Conservation (phyloP, 2,329 filamentous ascomycete species). For the Anthostomella pinea region DNA sequence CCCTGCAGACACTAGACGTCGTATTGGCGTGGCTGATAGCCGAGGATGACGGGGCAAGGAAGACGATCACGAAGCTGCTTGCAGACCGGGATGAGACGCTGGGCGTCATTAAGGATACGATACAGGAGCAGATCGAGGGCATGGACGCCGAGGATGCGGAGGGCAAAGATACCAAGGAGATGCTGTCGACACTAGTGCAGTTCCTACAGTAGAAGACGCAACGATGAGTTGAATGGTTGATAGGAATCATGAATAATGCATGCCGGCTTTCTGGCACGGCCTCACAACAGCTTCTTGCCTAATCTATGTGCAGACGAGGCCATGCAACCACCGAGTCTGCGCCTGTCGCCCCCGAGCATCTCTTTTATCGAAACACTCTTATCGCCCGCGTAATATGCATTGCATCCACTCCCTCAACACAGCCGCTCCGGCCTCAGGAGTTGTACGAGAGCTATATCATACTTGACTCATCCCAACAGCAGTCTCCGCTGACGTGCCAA, state of each 20-base stretch:
- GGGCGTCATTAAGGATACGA: conserved; percentile 59
- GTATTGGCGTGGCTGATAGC: conserved; percentile 88
- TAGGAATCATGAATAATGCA: conserved; percentile 20
- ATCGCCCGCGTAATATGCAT: not conserved
- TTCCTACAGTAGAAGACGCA: conserved; percentile 42
- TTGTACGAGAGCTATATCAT: no score
- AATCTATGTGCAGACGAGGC: conserved; percentile 1
- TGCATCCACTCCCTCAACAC: no score
- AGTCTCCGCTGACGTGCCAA: no score
- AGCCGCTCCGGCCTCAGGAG: no score
- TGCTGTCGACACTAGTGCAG: conserved; percentile 51
- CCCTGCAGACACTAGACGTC: conserved; percentile 78
- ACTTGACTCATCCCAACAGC: no score
- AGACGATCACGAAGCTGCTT: conserved; percentile 61
- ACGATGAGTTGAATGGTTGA: no score
- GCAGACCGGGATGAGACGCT: conserved; percentile 67
- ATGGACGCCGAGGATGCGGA: conserved; percentile 52
- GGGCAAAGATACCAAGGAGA: conserved; percentile 55
- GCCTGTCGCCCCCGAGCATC: conserved; percentile 1
- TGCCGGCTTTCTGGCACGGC: conserved; percentile 12
- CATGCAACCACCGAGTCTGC: not conserved
- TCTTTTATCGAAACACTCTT: not conserved
- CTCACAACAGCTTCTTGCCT: conserved; percentile 4
- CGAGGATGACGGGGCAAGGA: conserved; percentile 75
- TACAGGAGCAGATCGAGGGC: conserved; percentile 58